These are phyloP conservation scores for Colletotrichum siamense DNA, from an alignment of 2,329 filamentous ascomycete species.

Conservation along the genomic window DNA sequence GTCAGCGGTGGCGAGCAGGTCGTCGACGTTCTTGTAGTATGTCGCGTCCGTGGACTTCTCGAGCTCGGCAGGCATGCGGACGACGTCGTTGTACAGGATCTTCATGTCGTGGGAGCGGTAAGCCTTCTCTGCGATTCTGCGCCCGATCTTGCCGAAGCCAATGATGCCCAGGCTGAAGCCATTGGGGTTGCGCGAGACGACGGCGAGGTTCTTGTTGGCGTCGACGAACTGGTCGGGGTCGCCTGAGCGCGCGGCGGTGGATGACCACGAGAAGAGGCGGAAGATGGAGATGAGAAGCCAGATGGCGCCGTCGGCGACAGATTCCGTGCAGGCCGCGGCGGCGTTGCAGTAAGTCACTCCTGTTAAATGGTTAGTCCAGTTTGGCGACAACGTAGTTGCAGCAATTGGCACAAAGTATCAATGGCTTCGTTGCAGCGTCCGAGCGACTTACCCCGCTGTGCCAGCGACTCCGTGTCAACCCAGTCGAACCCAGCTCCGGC, in stretches of 20 bases:
- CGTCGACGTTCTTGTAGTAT: conserved; percentile 32
- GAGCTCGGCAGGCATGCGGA: conserved; percentile 36
- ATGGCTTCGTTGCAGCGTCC: not conserved
- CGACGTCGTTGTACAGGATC: conserved; percentile 64
- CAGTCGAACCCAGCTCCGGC: conserved; percentile 17
- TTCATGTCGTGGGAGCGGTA: conserved; percentile 58
- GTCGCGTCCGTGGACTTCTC: conserved; percentile 43
- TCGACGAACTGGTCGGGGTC: conserved; percentile 20
- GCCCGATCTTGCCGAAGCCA: conserved; percentile 66
- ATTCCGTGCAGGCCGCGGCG: conserved; percentile 14
- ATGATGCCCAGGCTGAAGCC: conserved; percentile 52
- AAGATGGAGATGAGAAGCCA: conserved; percentile 19
- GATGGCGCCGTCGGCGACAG: conserved; percentile 21
- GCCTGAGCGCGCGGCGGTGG: conserved; percentile 11
- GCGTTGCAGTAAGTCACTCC: conserved; percentile 18
- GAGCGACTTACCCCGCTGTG: not conserved
- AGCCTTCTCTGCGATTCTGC: conserved; percentile 51
- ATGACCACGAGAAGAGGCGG: conserved; percentile 20
- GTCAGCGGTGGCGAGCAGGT: conserved; percentile 50
- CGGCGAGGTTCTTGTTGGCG: conserved; percentile 17
- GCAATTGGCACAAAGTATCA: not conserved
- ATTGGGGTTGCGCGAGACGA: conserved; percentile 16
- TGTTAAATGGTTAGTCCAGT: not conserved
- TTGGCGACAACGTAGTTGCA: not conserved
- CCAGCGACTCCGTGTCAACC: conserved; percentile 18